Base-by-base conservation (phyloP, 306 rosid genomes). In the Quercus glauca region DNA sequence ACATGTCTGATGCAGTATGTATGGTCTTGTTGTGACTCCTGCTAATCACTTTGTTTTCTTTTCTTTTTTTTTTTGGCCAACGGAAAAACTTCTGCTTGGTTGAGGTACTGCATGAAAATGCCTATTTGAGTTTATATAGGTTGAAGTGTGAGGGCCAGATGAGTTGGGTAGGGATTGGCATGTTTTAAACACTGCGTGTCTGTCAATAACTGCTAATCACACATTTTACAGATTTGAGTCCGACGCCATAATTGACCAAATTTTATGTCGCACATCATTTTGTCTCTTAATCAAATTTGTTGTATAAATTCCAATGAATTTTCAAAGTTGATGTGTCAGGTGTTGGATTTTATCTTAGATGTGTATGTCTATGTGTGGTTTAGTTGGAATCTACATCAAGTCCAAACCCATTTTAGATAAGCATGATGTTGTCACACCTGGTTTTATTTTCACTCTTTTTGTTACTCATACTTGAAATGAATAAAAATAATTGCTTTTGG, bases 1-100 rank as follows among this genome's bases (percentile, higher is more conserved):
- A 91, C 70, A 94, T 94, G 97, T 94, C 93, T 41, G 97, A 94
- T 87, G 93, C 92, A 1, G 97, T 94, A 89, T 10, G 94, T 55
- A 64, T 45, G 11, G 18, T 76, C 69, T 33, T 71, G 64, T 76
- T 75, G 51, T 19, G 3, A 64, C 64, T 56, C 43, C 28, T 28
- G 6, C 13, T 76, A 56, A 4, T 21, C 26, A 8, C 73, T 37
- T 4, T 76, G 52, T 76, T 76, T 80, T 77, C 10, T 35, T 5
- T 35, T 37, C 2, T 37, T 35, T 0, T 0, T 59, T 59, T 75
- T 77, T 1, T 55, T 52, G 61, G 51, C 45, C 33, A 29, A 2
- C 4, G 23, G 70, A 25, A 35, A 23, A 51, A 55, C 52, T 55
- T 73, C 26, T 67, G 15, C n/a, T 19, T 67, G 17, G 52, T 9